phyloP scores from a whole-genome alignment of 139 green algal species.

The Coelastrella sp. region DNA sequence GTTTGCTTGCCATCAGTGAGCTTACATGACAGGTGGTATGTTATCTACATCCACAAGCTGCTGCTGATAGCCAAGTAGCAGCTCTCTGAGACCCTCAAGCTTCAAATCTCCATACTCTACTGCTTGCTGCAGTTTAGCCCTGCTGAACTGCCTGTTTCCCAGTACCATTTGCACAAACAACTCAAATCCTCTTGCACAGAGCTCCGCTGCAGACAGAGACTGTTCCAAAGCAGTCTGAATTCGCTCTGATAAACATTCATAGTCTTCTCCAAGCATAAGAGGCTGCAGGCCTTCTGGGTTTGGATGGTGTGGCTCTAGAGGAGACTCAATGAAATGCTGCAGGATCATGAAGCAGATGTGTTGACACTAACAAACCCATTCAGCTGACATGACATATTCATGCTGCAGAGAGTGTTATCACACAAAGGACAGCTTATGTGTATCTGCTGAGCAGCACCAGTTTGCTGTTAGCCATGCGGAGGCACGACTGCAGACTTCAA shows the following conservation, averaged over 20 bases:
- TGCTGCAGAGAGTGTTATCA: not conserved
- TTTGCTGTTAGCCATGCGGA: too few relatives aligned
- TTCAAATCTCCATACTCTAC: not conserved
- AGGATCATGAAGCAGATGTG: not conserved
- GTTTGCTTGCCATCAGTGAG: not conserved
- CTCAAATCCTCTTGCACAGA: not conserved
- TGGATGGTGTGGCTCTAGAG: not conserved
- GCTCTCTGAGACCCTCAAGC: slow-evolving; percentile 14
- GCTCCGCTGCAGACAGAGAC: slow-evolving; percentile 12
- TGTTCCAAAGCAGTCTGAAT: not conserved
- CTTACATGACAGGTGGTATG: slow-evolving; percentile 33
- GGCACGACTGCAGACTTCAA: too few relatives aligned
- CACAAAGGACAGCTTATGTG: too few relatives aligned
- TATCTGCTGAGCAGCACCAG: too few relatives aligned
- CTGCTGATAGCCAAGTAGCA: slow-evolving; percentile 43
- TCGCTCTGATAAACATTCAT: not conserved
- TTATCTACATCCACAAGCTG: slow-evolving; percentile 43
- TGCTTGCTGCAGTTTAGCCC: not conserved
- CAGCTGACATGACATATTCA: too few relatives aligned
- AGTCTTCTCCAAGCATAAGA: slow-evolving; percentile 26
- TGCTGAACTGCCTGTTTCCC: slow-evolving; percentile 13
- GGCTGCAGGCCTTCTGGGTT: slow-evolving; percentile 25
- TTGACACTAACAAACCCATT: too few relatives aligned
- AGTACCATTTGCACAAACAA: slow-evolving; percentile 1
- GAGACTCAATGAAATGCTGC: slow-evolving; percentile 35